Conservation (phyloP, 2,329 filamentous ascomycete genomes). For the Akanthomyces muscarius region DNA sequence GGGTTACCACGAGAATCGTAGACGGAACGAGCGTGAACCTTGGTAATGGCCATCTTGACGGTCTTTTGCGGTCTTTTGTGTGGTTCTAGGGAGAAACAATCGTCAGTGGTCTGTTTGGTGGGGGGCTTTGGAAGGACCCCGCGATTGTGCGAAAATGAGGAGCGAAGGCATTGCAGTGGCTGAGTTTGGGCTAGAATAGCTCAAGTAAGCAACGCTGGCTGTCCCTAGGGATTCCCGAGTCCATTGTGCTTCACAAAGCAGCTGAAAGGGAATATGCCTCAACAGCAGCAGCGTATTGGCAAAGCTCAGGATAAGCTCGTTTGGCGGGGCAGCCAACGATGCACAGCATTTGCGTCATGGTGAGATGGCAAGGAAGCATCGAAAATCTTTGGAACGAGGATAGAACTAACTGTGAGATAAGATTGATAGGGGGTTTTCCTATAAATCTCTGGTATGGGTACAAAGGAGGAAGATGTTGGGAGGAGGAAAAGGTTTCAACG, state of each 20-base stretch:
- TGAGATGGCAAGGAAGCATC: slow-evolving; percentile 9
- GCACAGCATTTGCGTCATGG: slow-evolving; percentile 8
- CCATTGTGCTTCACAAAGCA: background rate
- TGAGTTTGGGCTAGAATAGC: background rate
- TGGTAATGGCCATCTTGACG: slow-evolving; percentile 79
- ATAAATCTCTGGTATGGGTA: background rate
- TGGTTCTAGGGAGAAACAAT: background rate
- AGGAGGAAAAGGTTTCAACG: slow-evolving; percentile 15
- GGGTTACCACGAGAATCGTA: slow-evolving; percentile 99
- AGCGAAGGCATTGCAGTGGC: background rate
- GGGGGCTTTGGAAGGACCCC: background rate
- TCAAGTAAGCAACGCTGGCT: background rate
- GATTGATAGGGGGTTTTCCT: slow-evolving; percentile 5
- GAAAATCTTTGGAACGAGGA: background rate
- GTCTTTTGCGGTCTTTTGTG: background rate
- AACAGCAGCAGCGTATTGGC: slow-evolving; percentile 11
- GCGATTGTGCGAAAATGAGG: background rate
- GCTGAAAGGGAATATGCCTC: slow-evolving; percentile 23
- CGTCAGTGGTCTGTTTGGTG: background rate
- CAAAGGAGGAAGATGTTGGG: slow-evolving; percentile 12
- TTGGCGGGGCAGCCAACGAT: background rate
- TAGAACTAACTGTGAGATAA: background rate
- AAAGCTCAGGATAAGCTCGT: background rate
- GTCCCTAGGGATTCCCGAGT: background rate
- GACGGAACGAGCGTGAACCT: slow-evolving; percentile 89